Percentiles rank a stretch among this genome's conserved stretches.
These are phyloP conservation scores for Nephelium lappaceum DNA, from an alignment of 345 rosid species.

Conservation along the genomic window DNA sequence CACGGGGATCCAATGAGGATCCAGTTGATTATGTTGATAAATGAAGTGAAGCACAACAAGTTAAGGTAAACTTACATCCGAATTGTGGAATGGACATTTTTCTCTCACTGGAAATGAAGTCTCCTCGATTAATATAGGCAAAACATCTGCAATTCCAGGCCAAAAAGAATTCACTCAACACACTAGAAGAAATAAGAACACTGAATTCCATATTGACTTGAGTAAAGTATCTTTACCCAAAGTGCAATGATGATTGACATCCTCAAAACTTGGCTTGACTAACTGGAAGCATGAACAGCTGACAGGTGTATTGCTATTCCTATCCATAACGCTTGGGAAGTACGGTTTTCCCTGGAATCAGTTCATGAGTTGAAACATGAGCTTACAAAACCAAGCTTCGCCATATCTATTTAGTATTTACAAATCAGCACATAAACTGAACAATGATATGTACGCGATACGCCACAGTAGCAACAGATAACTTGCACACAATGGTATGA, in stretches of 20 bases:
- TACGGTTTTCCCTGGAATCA: constrained; percentile 27
- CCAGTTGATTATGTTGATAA: not conserved
- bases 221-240: constrained; percentile 32
- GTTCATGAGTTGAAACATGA: not conserved
- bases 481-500: not conserved
- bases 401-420: not conserved
- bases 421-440: not conserved
- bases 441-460: not conserved
- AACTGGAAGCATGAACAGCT: constrained; percentile 41
- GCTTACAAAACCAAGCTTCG: not conserved
- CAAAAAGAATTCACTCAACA: constrained; percentile 14
- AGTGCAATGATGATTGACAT: constrained; percentile 39
- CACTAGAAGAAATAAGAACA: not conserved
- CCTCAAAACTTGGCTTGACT: constrained; percentile 42
- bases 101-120: constrained; percentile 45
- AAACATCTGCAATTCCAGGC: constrained; percentile 48
- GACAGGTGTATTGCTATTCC: constrained; percentile 33
- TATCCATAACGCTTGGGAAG: constrained; percentile 28
- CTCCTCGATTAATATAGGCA: constrained; percentile 59
- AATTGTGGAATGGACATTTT: constrained; percentile 41
- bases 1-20: constrained; percentile 7
- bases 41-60: not conserved
- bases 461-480: not conserved
- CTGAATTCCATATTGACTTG: constrained; percentile 1
- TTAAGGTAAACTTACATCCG: constrained; percentile 42